These are phyloP conservation scores for Hygrophorus pudorinus DNA, from an alignment of 768 basidiomycete species.

Conservation along the genomic window DNA sequence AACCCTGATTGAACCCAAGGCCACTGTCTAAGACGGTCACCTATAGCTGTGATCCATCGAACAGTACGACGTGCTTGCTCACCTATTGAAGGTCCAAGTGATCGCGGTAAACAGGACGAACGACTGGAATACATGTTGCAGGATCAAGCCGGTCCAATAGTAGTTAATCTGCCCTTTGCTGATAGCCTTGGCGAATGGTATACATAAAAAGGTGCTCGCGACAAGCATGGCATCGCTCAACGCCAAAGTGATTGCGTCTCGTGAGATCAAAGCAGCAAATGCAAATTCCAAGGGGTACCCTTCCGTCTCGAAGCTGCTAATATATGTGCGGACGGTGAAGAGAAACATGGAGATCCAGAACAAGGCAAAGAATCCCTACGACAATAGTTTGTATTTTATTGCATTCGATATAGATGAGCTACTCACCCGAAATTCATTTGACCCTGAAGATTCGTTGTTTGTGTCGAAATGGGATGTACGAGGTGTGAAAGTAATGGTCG, in stretches of 20 bases:
- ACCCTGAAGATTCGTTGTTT: slow-evolving; percentile 56
- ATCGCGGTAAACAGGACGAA: slow-evolving; percentile 62
- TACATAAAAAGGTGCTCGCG: slow-evolving; percentile 61
- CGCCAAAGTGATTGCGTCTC: slow-evolving; percentile 75
- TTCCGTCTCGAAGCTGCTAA: slow-evolving; percentile 64
- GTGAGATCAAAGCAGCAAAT: slow-evolving; percentile 83
- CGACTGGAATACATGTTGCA: slow-evolving; percentile 81
- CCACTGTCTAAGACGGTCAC: slow-evolving; percentile 59
- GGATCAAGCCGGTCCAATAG: slow-evolving; percentile 58
- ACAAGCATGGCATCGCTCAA: slow-evolving; percentile 80
- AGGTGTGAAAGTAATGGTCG: slow-evolving; percentile 79
- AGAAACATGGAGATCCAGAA: slow-evolving; percentile 91
- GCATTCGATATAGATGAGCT: slow-evolving; percentile 4
- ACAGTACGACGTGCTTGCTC: slow-evolving; percentile 8
- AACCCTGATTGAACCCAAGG: slow-evolving; percentile 97
- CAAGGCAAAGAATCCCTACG: slow-evolving; percentile 84
- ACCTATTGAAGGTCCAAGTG: slow-evolving; percentile 87
- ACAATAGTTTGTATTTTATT: not conserved
- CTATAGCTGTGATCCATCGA: not conserved
- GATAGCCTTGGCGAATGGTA: slow-evolving; percentile 74
- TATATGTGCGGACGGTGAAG: slow-evolving; percentile 68
- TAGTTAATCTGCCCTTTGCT: slow-evolving; percentile 75
- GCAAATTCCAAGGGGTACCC: slow-evolving; percentile 70
- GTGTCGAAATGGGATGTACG: slow-evolving; percentile 82
- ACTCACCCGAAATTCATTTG: slow-evolving; percentile 79